Evolutionary conservation across 2,329 filamentous ascomycete species (phyloP).

Genomic region (Ploettnerulaceae sp.): DNA sequence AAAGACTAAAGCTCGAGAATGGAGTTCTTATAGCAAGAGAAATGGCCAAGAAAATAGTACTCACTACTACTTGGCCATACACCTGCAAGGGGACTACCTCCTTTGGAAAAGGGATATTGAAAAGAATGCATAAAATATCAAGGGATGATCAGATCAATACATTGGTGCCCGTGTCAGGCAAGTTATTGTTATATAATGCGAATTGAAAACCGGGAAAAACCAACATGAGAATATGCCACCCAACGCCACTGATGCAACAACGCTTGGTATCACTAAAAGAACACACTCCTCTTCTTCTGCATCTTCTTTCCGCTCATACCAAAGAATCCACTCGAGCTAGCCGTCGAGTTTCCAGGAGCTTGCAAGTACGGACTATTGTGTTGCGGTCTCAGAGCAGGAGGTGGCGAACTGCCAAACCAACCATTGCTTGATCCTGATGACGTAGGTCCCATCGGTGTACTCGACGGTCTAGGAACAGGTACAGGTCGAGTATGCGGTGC

Average conservation of each 20-base stretch:
- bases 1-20: too few relatives aligned
- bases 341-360: constrained; percentile 29
- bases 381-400: constrained; percentile 1
- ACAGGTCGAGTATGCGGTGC: constrained; percentile 28
- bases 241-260: constrained; percentile 1
- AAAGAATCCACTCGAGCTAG: constrained; percentile 43
- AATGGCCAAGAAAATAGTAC: too few relatives aligned
- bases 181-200: too few relatives aligned
- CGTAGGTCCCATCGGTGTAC: constrained; percentile 20
- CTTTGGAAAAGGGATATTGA: too few relatives aligned
- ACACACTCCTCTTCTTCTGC: constrained; percentile 33
- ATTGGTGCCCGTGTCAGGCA: too few relatives aligned
- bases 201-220: too few relatives aligned
- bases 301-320: constrained; percentile 35
- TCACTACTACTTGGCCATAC: too few relatives aligned
- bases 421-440: constrained; percentile 1
- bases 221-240: not conserved
- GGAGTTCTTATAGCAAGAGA: too few relatives aligned
- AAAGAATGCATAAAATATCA: too few relatives aligned
- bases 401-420: constrained; percentile 5
- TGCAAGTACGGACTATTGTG: constrained; percentile 29
- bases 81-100: too few relatives aligned
- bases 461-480: constrained; percentile 28
- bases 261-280: constrained; percentile 15
- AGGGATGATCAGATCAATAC: too few relatives aligned